These are phyloP conservation scores for Cantharellus cinnabarinus DNA, from an alignment of 768 basidiomycete species.

Conservation along the genomic window DNA sequence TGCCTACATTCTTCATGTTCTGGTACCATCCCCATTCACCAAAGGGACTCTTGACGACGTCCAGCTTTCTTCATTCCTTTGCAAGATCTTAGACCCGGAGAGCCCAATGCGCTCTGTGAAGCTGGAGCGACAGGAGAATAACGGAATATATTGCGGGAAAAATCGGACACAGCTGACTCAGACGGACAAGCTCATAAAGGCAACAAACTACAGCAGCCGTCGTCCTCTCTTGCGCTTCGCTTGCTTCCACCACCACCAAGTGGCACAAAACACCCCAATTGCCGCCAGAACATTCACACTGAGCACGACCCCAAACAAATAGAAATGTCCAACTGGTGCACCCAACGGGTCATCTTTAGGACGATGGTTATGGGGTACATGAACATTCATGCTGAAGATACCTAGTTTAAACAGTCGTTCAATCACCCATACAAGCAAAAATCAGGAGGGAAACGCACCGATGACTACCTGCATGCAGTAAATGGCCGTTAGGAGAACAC, in stretches of 20 bases:
- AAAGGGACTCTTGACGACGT: too few relatives aligned
- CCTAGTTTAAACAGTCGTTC: slow-evolving; percentile 22
- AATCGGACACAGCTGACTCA: too few relatives aligned
- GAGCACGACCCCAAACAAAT: neutral
- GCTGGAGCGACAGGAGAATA: too few relatives aligned
- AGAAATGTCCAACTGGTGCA: slow-evolving; percentile 1
- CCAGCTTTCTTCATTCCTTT: too few relatives aligned
- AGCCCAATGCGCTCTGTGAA: too few relatives aligned
- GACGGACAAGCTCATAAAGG: too few relatives aligned
- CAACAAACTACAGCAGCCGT: too few relatives aligned
- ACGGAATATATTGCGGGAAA: too few relatives aligned
- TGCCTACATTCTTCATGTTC: too few relatives aligned
- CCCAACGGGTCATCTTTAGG: neutral
- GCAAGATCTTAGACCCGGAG: too few relatives aligned
- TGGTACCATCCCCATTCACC: too few relatives aligned
- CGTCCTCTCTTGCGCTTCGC: neutral
- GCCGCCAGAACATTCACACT: neutral
- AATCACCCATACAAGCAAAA: neutral
- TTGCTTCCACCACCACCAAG: neutral
- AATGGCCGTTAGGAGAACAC: slow-evolving; percentile 44
- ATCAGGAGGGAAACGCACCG: slow-evolving; percentile 12
- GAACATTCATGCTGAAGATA: slow-evolving; percentile 44
- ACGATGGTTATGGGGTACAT: slow-evolving; percentile 37
- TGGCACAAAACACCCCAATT: neutral
- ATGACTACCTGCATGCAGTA: slow-evolving; percentile 36